Evolutionary conservation across 2,329 filamentous ascomycete species (phyloP), one percentile per base, ranked within the genome.

Genomic region (Exophiala xenobiotica): DNA sequence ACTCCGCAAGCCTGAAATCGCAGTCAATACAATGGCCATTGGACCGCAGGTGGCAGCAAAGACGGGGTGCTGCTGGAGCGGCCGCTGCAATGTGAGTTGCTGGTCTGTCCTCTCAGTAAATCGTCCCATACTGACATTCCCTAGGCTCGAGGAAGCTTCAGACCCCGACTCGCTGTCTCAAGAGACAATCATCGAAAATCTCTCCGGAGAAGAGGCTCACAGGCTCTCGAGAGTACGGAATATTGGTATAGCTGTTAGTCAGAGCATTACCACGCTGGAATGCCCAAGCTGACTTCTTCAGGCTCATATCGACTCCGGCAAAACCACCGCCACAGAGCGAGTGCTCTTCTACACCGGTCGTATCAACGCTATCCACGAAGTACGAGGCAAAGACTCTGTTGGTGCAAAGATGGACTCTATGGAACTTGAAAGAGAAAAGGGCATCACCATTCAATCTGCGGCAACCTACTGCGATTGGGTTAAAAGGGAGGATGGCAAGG

Each of bases 351-450:
- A 99, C 73, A 97, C 93, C 49, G 93, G 93, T 60, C 87, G 93
- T 68, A 96, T 96, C 74, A 95, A 95, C 69, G 81, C 89, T 24
- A 97, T 99, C 65, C 93, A 99, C 76, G 93, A 99, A 74, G 93
- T 99, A 37, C 83, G 93, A 66, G 90, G 90, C 53, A 91, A 92
- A 67, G 93, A 99, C 79, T 83, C 88, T 27, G 90, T 96, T 33
- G 93, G 93, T 60, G 93, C 93, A 55, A 99, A 99, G 78, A 99
- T 99, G 93, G 93, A 99, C 77, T 96, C 91, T 20, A 99, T 99
- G 93, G 93, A 99, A 64, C 78, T 99, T 62, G 93, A 99, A 75
- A 82, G 93, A 72, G 93, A 97, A 71, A 96, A 96, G 77, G 93
- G 93, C 65, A 99, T 99, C 70, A 99, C 93, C 51, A 99, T 99